Base-by-base conservation (phyloP, 305 asterid genomes). In the Withania somnifera region DNA sequence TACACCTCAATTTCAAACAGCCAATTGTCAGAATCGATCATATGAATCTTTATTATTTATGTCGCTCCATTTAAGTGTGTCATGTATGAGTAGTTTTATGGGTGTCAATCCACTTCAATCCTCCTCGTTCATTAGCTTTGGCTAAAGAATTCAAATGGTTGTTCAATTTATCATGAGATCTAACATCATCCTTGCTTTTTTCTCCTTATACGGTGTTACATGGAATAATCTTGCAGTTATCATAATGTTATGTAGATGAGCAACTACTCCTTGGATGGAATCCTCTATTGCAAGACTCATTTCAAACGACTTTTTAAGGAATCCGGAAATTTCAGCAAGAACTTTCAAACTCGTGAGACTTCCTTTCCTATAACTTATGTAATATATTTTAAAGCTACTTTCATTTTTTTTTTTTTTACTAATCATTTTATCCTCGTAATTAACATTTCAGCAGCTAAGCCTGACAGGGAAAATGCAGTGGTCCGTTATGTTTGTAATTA, bases 251-350 rank as follows among this genome's bases (percentile, higher is more conserved):
- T 34, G 69, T 86, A 95, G 99, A 95, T 95, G 99, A 92, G 98
- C 91, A 95, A 91, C 89, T 95, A 95, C 88, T 95, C 97, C 11
- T 95, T 95, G 99, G 98, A 95, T 87, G 99, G 99, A 85, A 91
- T 93, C 86, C 92, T 92, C 79, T 95, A 93, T 88, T 95, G 98
- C 96, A 95, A 95, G 89, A 28, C 99, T 75, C 99, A 95, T 85
- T 95, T 95, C 64, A 97, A 95, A 78, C 91, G 87, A 24, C 88
- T 88, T 57, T 88, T 88, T 57, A 88, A 88, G 82, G 90, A 88
- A 77, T 80, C 87, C 77, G 91, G 91, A 79, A 88, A 88, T 64
- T 88, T 87, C 38, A 88, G 91, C 88, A 88, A 88, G 92, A 95
- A 94, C 68, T 95, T 95, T 45, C 95, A 95, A 64, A 69, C 85